Base-by-base conservation (phyloP, 345 rosid species). In the Salix brachista region DNA sequence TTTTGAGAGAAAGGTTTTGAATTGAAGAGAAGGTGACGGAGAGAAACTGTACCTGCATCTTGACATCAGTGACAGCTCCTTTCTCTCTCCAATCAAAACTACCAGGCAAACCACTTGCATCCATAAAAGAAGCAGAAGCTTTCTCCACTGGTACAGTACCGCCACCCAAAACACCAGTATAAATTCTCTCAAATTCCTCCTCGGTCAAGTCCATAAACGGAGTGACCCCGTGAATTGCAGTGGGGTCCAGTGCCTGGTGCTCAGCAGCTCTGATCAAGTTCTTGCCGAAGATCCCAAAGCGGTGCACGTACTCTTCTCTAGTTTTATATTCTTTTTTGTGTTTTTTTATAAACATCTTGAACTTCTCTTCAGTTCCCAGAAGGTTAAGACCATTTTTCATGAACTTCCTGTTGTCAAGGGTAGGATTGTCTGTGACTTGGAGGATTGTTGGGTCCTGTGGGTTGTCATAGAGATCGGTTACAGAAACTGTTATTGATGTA, bases 31-130 rank as follows among this genome's bases (percentile, higher is more conserved):
- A n/a, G n/a, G n/a, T n/a, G n/a, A n/a, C n/a, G n/a, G n/a, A n/a
- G n/a, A n/a, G n/a, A n/a, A n/a, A n/a, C n/a, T n/a, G n/a, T n/a
- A n/a, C 97, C 92, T 92, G 98, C 84, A 65, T 85, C 83, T 92
- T 93, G 79, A 95, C 97, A 62, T 90, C 91, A 37, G 98, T 91
- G 34, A 93, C 96, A 19, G 94, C 98, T 67, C 98, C 96, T 58
- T 89, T 90, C 54, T 91, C 92, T 67, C 99, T 84, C 97, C 97
- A 93, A 41, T 95, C 99, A 85, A 95, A 91, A 77, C 75, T 85
- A 48, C 83, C 78, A 26, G 97, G 99, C 83, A 96, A 86, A 12
- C 79, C 90, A 64, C 82, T 81, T 64, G 88, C 77, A 21, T 86
- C 89, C 75, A 84, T 6, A 77, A 70, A 26, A 37, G 75, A 67